phyloP scores from a whole-genome alignment of 148 eudicot species.

The Silene latifolia region DNA sequence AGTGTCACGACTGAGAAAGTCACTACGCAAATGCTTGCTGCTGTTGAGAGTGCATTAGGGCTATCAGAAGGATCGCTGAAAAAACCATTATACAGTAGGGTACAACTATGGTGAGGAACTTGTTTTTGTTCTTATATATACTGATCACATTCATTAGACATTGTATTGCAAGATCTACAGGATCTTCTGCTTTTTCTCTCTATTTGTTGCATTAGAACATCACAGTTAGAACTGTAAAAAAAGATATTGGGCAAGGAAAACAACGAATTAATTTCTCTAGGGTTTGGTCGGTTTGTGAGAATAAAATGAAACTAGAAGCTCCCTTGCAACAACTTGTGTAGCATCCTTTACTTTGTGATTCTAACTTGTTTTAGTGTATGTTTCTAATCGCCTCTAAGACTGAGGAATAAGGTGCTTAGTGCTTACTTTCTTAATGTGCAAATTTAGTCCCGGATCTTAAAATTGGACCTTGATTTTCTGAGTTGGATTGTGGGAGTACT shows the following conservation, averaged over 20 bases:
- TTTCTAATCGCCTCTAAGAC: neutral
- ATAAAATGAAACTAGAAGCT: neutral
- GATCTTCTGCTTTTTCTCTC: neutral
- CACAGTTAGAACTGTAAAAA: neutral
- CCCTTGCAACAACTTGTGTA: no score
- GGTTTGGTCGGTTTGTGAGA: no score
- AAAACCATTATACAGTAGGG: constrained; percentile 62
- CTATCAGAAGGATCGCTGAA: constrained; percentile 53
- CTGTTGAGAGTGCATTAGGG: constrained; percentile 79
- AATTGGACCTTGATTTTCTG: neutral
- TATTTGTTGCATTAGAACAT: neutral
- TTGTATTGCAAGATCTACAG: neutral
- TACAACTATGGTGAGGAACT: constrained; percentile 75
- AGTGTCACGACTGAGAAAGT: constrained; percentile 77
- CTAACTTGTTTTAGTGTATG: neutral
- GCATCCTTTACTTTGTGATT: neutral
- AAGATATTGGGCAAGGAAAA: no score
- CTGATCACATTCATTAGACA: neutral
- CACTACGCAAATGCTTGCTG: constrained; percentile 72
- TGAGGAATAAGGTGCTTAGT: neutral
- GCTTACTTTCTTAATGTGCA: neutral
- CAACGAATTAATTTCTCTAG: no score
- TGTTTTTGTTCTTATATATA: neutral
- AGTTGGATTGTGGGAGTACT: neutral
- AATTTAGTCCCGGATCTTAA: neutral